phyloP scores from a whole-genome alignment of 2,329 filamentous ascomycete species.

The Diaporthe velutina region DNA sequence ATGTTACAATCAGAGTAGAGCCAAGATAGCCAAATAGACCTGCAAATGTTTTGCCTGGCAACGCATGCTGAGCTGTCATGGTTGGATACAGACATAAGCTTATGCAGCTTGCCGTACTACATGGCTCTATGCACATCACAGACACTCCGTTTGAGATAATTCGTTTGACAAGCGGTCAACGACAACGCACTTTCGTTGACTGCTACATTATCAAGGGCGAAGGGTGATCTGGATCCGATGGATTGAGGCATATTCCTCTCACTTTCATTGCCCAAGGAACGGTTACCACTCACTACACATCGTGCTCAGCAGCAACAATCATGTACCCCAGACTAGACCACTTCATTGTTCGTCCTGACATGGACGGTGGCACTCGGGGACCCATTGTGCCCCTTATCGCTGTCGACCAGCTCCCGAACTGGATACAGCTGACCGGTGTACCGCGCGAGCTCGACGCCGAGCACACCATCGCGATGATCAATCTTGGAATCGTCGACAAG shows the following conservation, averaged over 20 bases:
- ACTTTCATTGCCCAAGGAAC: neutral
- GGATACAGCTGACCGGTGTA: constrained; percentile 58
- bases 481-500: constrained; percentile 50
- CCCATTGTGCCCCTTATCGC: constrained; percentile 67
- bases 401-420: constrained; percentile 63
- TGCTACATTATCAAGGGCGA: neutral
- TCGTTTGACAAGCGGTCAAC: constrained; percentile 5
- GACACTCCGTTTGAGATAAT: neutral
- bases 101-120: constrained; percentile 11
- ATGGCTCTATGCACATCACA: neutral
- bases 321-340: constrained; percentile 50
- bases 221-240: neutral
- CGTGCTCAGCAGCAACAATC: constrained; percentile 3
- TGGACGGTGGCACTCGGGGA: constrained; percentile 45
- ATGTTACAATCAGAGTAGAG: constrained; percentile 80
- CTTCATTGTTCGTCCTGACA: constrained; percentile 59
- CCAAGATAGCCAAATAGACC: constrained; percentile 46
- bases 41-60: neutral
- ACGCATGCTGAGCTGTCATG: neutral
- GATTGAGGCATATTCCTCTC: neutral
- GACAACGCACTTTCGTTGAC: neutral
- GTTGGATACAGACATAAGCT: constrained; percentile 28
- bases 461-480: constrained; percentile 54
- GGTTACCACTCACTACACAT: neutral
- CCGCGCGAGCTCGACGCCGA: constrained; percentile 56